These are phyloP conservation scores for Auricularia cornea DNA, from an alignment of 768 basidiomycete species.

Conservation along the genomic window DNA sequence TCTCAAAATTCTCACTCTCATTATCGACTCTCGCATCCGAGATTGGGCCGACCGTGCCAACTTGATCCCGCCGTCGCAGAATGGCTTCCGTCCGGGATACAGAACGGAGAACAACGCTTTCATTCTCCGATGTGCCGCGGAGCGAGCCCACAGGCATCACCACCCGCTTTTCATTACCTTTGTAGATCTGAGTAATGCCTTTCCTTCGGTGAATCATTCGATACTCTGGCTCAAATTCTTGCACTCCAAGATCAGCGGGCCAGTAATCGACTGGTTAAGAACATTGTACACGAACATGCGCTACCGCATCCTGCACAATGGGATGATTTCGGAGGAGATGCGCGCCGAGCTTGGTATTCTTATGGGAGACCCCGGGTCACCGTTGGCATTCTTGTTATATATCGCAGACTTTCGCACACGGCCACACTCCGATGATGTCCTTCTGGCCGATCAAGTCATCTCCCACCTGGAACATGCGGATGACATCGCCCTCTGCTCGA, in stretches of 20 bases:
- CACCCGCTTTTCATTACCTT: conserved; percentile 15
- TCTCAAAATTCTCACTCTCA: conserved; percentile 17
- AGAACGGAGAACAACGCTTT: conserved; percentile 24
- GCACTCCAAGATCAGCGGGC: conserved; percentile 11
- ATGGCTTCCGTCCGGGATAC: conserved; percentile 20
- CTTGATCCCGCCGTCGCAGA: conserved; percentile 22
- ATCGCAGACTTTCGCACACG: conserved; percentile 8
- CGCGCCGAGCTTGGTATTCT: too few species aligned
- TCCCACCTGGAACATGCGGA: conserved; percentile 19
- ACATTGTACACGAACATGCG: conserved; percentile 6
- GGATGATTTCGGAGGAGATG: too few species aligned
- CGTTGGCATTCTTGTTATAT: conserved; percentile 1
- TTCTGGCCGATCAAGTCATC: conserved; percentile 3
- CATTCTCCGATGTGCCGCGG: conserved; percentile 14
- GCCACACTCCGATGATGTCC: conserved; percentile 6
- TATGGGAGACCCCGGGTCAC: too few species aligned
- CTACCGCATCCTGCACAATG: conserved; percentile 9
- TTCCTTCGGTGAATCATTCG: too few species aligned
- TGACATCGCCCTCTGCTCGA: too few species aligned
- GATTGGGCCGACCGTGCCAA: conserved; percentile 6
- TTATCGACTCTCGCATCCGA: conserved; percentile 15
- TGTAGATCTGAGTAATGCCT: conserved; percentile 26
- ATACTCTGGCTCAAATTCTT: conserved; percentile 25
- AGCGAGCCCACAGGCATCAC: conserved; percentile 6
- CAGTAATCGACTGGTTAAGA: conserved; percentile 9